Evolutionary conservation across 1,284 basidiomycete genomes (phyloP).

Genomic region (Phlebopus sp.): DNA sequence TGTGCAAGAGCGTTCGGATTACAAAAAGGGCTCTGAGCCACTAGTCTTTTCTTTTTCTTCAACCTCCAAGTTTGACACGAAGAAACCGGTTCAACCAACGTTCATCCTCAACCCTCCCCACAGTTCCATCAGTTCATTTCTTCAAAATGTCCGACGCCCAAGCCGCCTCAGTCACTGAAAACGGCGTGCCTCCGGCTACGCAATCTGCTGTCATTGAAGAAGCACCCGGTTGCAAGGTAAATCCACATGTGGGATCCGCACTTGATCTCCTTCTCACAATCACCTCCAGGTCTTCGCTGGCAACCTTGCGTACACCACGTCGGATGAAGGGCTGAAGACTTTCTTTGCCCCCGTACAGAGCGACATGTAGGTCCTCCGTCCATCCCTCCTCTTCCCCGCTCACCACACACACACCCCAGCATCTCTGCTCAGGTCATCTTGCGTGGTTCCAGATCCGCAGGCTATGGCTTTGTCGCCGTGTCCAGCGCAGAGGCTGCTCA

Average conservation of each 20-base stretch:
- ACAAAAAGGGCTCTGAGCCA: slow-evolving; percentile 26
- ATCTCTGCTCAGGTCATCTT: slow-evolving; percentile 77
- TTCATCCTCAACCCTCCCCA: slow-evolving; percentile 54
- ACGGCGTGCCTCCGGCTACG: slow-evolving; percentile 74
- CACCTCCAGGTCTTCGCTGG: slow-evolving; percentile 73
- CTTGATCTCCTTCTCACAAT: slow-evolving; percentile 7
- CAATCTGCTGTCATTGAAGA: slow-evolving; percentile 66
- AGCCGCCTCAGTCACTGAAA: slow-evolving; percentile 73
- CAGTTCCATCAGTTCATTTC: slow-evolving; percentile 46
- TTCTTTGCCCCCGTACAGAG: slow-evolving; percentile 81
- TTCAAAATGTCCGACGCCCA: slow-evolving; percentile 82
- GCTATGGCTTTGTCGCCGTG: slow-evolving; percentile 90
- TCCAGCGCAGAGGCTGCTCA: slow-evolving; percentile 78
- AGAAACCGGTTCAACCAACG: slow-evolving; percentile 75
- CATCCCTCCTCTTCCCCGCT: slow-evolving; percentile 24
- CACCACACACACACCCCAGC: slow-evolving; percentile 37
- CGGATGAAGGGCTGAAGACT: slow-evolving; percentile 86
- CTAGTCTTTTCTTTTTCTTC: slow-evolving; percentile 46
- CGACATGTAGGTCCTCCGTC: slow-evolving; percentile 85
- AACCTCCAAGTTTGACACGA: slow-evolving; percentile 78
- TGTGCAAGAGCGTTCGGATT: slow-evolving; percentile 24
- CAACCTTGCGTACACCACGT: slow-evolving; percentile 84
- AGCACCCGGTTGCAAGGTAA: slow-evolving; percentile 73
- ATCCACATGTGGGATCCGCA: slow-evolving; percentile 14
- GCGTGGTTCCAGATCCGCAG: slow-evolving; percentile 78